These are phyloP conservation scores for Neurospora africana DNA, from an alignment of 495 filamentous ascomycete species.

Conservation along the genomic window DNA sequence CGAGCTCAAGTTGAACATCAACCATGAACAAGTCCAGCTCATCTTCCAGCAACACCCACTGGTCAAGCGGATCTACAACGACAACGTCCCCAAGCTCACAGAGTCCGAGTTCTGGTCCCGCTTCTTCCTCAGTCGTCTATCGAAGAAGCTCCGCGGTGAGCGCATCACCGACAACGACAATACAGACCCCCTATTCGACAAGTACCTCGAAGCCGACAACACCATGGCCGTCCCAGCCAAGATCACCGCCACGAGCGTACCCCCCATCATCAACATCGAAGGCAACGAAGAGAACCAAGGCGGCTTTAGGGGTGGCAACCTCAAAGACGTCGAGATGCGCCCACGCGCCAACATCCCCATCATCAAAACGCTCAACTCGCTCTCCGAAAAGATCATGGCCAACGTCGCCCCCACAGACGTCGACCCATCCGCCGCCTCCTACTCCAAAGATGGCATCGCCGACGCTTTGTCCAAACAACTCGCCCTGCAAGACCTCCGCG, in stretches of 20 bases:
- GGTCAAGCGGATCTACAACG: constrained; percentile 83
- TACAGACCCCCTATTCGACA: constrained; percentile 67
- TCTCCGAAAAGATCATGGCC: constrained; percentile 85
- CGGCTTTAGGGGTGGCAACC: constrained; percentile 58
- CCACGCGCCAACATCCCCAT: constrained; percentile 50
- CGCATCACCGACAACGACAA: constrained; percentile 64
- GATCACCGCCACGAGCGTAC: constrained; percentile 52
- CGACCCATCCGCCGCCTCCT: constrained; percentile 28
- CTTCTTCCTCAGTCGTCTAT: constrained; percentile 82
- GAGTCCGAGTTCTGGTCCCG: constrained; percentile 81
- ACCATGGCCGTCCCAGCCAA: constrained; percentile 38
- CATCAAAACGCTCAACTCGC: constrained; percentile 70
- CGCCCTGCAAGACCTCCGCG: constrained; percentile 71
- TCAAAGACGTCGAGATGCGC: constrained; percentile 79
- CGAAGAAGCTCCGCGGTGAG: constrained; percentile 86
- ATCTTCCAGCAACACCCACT: constrained; percentile 91
- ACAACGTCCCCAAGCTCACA: constrained; percentile 73
- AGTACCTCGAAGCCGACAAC: constrained; percentile 66
- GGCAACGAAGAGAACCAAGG: constrained; percentile 86
- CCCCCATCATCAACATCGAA: constrained; percentile 81
- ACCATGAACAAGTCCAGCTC: constrained; percentile 81
- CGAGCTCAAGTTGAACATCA: constrained; percentile 69
- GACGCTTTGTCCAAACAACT: constrained; percentile 66
- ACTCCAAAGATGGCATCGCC: constrained; percentile 52
- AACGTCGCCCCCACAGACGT: constrained; percentile 69